These are phyloP conservation scores for Pulveroboletus sp. DNA, from an alignment of 768 basidiomycete species.

Conservation along the genomic window DNA sequence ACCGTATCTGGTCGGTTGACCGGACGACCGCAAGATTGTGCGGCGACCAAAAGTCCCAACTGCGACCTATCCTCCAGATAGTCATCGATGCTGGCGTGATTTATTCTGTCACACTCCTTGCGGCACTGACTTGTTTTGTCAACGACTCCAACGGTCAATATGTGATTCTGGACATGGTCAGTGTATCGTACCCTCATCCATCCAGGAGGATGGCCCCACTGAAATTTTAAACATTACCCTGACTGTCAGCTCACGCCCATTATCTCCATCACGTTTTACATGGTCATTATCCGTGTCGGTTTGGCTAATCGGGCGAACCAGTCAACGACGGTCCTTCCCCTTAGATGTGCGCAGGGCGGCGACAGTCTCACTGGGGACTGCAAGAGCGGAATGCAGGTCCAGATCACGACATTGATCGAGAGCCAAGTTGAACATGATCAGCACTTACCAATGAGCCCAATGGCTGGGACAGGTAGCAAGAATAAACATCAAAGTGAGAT, in stretches of 20 bases:
- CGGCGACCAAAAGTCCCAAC: background rate
- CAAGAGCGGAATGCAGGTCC: too few species aligned
- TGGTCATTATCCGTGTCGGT: constrained; percentile 15
- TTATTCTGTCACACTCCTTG: constrained; percentile 1
- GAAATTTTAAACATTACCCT: background rate
- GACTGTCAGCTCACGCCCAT: constrained; percentile 7
- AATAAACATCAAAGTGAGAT: too few species aligned
- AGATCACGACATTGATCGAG: too few species aligned
- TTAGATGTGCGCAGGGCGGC: too few species aligned
- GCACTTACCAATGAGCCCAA: too few species aligned
- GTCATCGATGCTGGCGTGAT: constrained; percentile 5
- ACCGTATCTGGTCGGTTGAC: background rate
- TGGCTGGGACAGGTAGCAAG: too few species aligned
- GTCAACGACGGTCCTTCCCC: too few species aligned
- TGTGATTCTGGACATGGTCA: constrained; percentile 6
- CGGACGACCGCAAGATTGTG: too few species aligned
- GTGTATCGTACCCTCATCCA: background rate
- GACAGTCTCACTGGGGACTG: too few species aligned
- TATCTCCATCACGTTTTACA: constrained; percentile 15
- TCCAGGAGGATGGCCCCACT: background rate
- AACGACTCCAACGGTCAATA: constrained; percentile 2
- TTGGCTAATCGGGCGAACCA: background rate
- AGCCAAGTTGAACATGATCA: too few species aligned
- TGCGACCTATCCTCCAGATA: background rate
- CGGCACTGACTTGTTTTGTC: background rate